phyloP scores from a whole-genome alignment of 139 green algal species.

The Nannochloris sp. region DNA sequence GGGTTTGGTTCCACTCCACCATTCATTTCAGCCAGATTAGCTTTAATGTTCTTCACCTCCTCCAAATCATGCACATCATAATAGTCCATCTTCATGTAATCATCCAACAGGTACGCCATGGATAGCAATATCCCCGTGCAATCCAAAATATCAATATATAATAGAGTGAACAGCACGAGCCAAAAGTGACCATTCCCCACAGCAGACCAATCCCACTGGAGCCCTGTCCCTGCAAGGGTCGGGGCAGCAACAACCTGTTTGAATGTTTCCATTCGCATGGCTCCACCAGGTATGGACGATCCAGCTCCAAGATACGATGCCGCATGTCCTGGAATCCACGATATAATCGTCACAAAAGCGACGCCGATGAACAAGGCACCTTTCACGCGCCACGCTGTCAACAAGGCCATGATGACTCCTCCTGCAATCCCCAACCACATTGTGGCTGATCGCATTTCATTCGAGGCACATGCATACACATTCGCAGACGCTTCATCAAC shows the following conservation, averaged over 20 bases:
- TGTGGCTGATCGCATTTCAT: slow-evolving; percentile 42
- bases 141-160: slow-evolving; percentile 78
- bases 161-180: slow-evolving; percentile 65
- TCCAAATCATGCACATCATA: slow-evolving; percentile 11
- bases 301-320: slow-evolving; percentile 47
- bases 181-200: slow-evolving; percentile 33
- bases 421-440: slow-evolving; percentile 67
- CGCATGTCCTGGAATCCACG: slow-evolving; percentile 63
- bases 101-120: slow-evolving; percentile 64
- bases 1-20: not conserved
- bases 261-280: slow-evolving; percentile 47
- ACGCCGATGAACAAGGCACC: slow-evolving; percentile 66
- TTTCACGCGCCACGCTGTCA: slow-evolving; percentile 47
- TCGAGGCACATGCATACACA: slow-evolving; percentile 19
- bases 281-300: slow-evolving; percentile 37
- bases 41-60: not conserved
- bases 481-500: not conserved
- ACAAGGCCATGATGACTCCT: slow-evolving; percentile 51
- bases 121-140: slow-evolving; percentile 61
- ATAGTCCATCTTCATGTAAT: slow-evolving; percentile 33
- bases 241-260: slow-evolving; percentile 46
- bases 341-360: slow-evolving; percentile 70
- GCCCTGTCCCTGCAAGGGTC: slow-evolving; percentile 25
- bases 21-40: not conserved
- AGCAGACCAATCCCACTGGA: slow-evolving; percentile 35